A percentile compares a stretch with the other conserved stretches of the same genome.
phyloP scores from a whole-genome alignment of 768 basidiomycete species.

The Psilocybe azurescens region DNA sequence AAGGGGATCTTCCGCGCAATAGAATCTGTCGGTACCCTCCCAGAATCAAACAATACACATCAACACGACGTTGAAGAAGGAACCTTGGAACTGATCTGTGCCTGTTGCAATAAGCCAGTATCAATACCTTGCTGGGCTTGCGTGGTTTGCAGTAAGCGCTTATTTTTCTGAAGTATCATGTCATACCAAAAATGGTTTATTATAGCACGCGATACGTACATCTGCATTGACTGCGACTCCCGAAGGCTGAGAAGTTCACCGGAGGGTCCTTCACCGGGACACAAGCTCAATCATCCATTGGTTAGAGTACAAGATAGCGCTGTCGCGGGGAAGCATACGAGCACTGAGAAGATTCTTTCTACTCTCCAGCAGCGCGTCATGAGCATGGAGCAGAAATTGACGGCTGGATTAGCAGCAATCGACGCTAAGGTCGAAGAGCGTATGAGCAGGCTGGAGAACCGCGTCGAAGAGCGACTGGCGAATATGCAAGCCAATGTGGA shows the following conservation, averaged over 20 bases:
- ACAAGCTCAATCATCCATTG: conserved; percentile 31
- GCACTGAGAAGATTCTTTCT: conserved; percentile 30
- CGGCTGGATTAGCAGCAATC: conserved; percentile 30
- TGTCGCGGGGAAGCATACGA: conserved; percentile 21
- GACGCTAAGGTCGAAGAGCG: conserved; percentile 31
- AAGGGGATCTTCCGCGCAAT: conserved; percentile 32
- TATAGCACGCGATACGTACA: conserved; percentile 35
- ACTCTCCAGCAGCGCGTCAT: conserved; percentile 35
- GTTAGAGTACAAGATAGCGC: conserved; percentile 31
- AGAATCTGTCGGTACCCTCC: conserved; percentile 20
- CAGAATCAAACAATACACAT: conserved; percentile 3
- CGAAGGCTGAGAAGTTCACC: conserved; percentile 15
- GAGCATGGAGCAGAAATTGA: conserved; percentile 33
- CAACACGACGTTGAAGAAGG: neutral
- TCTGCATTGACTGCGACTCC: conserved; percentile 37
- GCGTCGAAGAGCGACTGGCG: conserved; percentile 15
- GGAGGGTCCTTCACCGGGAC: conserved; percentile 24
- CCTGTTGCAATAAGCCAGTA: conserved; percentile 26
- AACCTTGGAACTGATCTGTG: conserved; percentile 19
- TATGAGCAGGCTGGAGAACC: conserved; percentile 29
- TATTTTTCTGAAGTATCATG: neutral
- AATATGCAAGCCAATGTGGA: conserved; percentile 19
- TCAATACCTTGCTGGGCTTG: conserved; percentile 32
- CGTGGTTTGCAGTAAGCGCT: conserved; percentile 25
- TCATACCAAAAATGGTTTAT: neutral